Conservation (phyloP, 108 stramenopile species). For the Stephanodiscus triporus region DNA sequence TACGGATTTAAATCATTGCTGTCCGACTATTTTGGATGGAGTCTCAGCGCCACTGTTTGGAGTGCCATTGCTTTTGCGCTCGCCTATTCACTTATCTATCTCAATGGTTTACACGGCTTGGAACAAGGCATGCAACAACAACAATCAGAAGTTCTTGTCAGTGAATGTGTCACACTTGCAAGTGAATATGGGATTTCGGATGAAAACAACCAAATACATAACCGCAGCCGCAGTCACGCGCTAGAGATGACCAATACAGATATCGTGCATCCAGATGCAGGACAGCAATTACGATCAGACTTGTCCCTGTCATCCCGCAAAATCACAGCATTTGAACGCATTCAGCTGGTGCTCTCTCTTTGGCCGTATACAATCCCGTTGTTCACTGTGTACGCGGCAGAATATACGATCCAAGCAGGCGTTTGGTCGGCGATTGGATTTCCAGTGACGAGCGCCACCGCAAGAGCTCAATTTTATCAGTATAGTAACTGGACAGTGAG, state of each 20-base stretch:
- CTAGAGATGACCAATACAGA: slow-evolving; percentile 33
- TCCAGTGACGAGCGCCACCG: slow-evolving; percentile 52
- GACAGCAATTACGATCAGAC: slow-evolving; percentile 6
- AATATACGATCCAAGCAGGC: slow-evolving; percentile 67
- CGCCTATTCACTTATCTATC: slow-evolving; percentile 22
- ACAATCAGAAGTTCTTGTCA: background rate
- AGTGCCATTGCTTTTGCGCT: slow-evolving; percentile 33
- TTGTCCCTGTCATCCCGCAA: slow-evolving; percentile 6
- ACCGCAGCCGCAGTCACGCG: background rate
- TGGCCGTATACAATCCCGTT: slow-evolving; percentile 79
- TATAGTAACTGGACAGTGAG: slow-evolving; percentile 68
- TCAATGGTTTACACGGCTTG: slow-evolving; percentile 14
- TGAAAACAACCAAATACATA: background rate
- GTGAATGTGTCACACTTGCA: slow-evolving; percentile 3
- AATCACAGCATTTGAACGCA: slow-evolving; percentile 41
- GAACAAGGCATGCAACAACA: slow-evolving; percentile 10
- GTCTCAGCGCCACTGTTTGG: slow-evolving; percentile 32
- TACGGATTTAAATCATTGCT: slow-evolving; percentile 64
- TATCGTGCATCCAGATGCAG: background rate
- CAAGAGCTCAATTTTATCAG: slow-evolving; percentile 68
- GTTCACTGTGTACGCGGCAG: slow-evolving; percentile 78
- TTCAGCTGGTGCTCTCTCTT: slow-evolving; percentile 49
- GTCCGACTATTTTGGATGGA: slow-evolving; percentile 26
- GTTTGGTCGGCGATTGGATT: slow-evolving; percentile 84
- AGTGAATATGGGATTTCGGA: background rate